Evolutionary conservation across 768 basidiomycete genomes (phyloP).

Genomic region (Sporobolomyces phaffii): DNA sequence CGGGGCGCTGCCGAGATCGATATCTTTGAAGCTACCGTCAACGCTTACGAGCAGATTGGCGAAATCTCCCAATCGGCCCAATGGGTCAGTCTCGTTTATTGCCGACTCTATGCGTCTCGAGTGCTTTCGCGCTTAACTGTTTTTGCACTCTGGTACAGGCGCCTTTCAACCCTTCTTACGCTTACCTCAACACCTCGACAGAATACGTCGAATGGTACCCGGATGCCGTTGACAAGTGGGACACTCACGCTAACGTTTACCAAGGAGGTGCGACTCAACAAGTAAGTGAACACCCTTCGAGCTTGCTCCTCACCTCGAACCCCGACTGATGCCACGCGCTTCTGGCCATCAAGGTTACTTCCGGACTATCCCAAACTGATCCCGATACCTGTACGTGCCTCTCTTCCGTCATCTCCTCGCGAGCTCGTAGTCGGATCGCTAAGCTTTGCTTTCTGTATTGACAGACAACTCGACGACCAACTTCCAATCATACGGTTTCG

Average conservation of each 20-base stretch:
- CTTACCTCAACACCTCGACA: conserved; percentile 8
- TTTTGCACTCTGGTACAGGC: too few relatives aligned
- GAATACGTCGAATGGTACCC: conserved; percentile 46
- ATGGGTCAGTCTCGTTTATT: conserved; percentile 46
- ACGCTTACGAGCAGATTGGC: conserved; percentile 50
- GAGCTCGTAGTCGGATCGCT: background rate
- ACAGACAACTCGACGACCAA: conserved; percentile 31
- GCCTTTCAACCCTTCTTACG: conserved; percentile 26
- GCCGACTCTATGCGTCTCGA: too few relatives aligned
- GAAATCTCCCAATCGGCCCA: conserved; percentile 73
- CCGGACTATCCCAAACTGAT: conserved; percentile 59
- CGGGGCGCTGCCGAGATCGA: conserved; percentile 40
- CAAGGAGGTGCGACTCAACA: conserved; percentile 62
- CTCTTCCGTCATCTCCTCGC: background rate
- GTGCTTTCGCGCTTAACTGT: too few relatives aligned
- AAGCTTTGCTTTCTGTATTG: background rate
- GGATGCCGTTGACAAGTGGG: conserved; percentile 52
- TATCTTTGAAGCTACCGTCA: conserved; percentile 36
- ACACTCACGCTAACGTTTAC: conserved; percentile 26
- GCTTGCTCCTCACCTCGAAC: background rate
- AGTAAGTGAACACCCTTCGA: background rate
- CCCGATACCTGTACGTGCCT: conserved; percentile 46
- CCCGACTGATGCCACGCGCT: background rate
- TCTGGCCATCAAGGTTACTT: conserved; percentile 54
- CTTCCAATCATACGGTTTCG: conserved; percentile 50